These are phyloP conservation scores for Pseudozyma pruni DNA, from an alignment of 1,284 basidiomycete species.

Conservation along the genomic window DNA sequence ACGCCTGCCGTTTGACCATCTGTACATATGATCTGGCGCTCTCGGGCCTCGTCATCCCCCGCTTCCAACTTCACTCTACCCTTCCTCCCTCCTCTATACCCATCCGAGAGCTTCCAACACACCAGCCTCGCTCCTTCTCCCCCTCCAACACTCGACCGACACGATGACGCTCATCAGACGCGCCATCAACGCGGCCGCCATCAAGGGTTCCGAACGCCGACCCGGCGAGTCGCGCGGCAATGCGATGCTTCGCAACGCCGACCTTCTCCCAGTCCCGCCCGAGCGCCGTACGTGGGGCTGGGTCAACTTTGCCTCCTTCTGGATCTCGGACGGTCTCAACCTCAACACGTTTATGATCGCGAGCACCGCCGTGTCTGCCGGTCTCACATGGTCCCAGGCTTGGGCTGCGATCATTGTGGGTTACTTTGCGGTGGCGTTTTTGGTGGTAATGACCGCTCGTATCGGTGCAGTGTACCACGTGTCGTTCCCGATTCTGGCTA, in stretches of 20 bases:
- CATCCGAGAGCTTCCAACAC: not conserved
- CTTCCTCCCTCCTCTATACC: not conserved
- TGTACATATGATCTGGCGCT: no score
- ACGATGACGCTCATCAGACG: slow-evolving; percentile 34
- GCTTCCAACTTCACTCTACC: not conserved
- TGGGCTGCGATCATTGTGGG: slow-evolving; percentile 71
- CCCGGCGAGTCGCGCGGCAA: slow-evolving; percentile 38
- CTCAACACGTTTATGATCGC: slow-evolving; percentile 57
- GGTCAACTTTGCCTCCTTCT: slow-evolving; percentile 55
- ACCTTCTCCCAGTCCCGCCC: slow-evolving; percentile 56
- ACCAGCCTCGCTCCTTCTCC: not conserved
- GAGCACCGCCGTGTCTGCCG: slow-evolving; percentile 35
- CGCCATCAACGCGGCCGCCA: slow-evolving; percentile 31
- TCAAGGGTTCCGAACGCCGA: slow-evolving; percentile 37
- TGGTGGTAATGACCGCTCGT: slow-evolving; percentile 82
- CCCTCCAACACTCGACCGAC: not conserved
- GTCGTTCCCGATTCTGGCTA: slow-evolving; percentile 81
- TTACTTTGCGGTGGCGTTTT: slow-evolving; percentile 77
- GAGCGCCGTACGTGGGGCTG: slow-evolving; percentile 53
- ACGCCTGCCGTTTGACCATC: no score
- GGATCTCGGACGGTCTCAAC: slow-evolving; percentile 63
- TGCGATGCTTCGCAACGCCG: slow-evolving; percentile 50
- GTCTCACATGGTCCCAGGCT: slow-evolving; percentile 59
- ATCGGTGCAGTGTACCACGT: slow-evolving; percentile 73
- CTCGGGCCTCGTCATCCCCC: not conserved